phyloP scores from a whole-genome alignment of 352 stramenopile species.

The Globisporangium cederbergense region DNA sequence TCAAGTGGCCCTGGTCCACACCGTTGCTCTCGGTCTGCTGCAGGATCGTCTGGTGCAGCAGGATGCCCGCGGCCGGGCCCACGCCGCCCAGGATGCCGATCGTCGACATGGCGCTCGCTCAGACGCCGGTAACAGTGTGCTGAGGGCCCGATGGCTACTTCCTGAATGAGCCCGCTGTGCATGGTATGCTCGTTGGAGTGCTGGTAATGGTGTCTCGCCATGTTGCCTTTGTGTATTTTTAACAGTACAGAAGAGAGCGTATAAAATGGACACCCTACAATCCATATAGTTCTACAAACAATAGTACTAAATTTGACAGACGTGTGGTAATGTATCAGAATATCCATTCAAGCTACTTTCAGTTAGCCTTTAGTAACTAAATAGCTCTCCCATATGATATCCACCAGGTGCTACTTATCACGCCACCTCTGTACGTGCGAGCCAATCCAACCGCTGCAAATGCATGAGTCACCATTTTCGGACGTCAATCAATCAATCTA shows the following conservation, averaged over 20 bases:
- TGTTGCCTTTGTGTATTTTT: no score
- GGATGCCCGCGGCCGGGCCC: constrained; percentile 40
- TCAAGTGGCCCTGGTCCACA: constrained; percentile 46
- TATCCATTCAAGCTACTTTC: no score
- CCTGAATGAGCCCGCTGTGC: background rate
- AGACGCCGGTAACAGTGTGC: background rate
- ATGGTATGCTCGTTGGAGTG: no score
- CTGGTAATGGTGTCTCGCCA: no score
- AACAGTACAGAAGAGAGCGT: no score
- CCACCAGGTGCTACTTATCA: no score
- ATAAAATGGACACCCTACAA: no score
- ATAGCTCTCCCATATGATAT: no score
- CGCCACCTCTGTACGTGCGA: no score
- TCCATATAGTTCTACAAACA: background rate
- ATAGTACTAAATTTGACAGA: no score
- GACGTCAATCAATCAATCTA: background rate
- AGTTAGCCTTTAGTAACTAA: no score
- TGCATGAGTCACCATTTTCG: background rate
- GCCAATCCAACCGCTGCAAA: background rate
- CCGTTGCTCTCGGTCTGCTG: constrained; percentile 42
- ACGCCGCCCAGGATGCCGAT: constrained; percentile 51
- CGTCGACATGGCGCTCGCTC: constrained; percentile 12
- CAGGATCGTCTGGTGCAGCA: constrained; percentile 54
- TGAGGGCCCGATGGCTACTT: background rate
- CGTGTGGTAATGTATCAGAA: no score